A percentile compares a stretch with the other conserved stretches of the same genome.
Conservation (phyloP, 345 rosid genomes). For the Linum tenue region DNA sequence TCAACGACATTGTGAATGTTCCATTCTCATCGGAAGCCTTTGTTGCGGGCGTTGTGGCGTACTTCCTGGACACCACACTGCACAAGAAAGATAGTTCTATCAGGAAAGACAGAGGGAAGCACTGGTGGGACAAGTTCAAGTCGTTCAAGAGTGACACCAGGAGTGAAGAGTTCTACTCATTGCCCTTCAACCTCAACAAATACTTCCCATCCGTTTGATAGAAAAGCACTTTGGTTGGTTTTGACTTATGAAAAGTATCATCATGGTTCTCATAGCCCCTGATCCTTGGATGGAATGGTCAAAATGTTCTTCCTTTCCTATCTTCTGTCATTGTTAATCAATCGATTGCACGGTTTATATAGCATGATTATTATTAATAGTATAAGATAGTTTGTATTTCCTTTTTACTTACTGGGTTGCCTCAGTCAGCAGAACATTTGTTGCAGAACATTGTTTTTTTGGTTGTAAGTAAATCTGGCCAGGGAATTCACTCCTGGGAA, state of each 20-base stretch:
- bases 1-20: conserved; percentile 82
- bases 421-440: too few species aligned
- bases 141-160: conserved; percentile 58
- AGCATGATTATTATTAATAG: too few species aligned
- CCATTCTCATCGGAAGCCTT: conserved; percentile 88
- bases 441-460: neutral
- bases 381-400: too few species aligned
- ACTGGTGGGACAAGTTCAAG: conserved; percentile 91
- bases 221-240: neutral
- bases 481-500: neutral
- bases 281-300: too few species aligned
- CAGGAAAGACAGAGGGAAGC: conserved; percentile 86
- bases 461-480: neutral
- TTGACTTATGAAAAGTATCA: neutral
- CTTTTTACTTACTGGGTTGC: too few species aligned
- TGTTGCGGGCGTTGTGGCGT: conserved; percentile 73
- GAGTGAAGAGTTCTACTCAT: conserved; percentile 78
- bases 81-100: conserved; percentile 37
- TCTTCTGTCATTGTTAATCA: too few species aligned
- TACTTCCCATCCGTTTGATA: conserved; percentile 80
- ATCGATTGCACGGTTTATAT: too few species aligned
- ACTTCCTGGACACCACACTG: conserved; percentile 69
- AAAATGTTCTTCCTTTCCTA: too few species aligned
- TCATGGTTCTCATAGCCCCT: too few species aligned
- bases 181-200: conserved; percentile 83